Conservation (phyloP, 495 filamentous ascomycete species). For the Penicillium parvum region DNA sequence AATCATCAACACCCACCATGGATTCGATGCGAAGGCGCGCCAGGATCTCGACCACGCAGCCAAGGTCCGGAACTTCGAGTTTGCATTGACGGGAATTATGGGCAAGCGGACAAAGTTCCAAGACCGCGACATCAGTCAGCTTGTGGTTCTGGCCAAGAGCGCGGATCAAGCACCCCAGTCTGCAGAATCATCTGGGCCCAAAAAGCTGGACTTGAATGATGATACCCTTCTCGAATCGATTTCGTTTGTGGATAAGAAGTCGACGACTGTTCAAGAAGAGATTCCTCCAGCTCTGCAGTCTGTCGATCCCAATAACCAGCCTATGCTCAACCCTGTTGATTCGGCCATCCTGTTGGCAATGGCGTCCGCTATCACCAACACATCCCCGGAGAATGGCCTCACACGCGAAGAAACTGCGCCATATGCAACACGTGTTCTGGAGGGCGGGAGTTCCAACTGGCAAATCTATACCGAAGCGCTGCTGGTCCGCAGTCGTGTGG, state of each 20-base stretch:
- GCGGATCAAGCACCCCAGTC: conserved; percentile 22
- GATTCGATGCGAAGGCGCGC: conserved; percentile 70
- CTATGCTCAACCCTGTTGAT: conserved; percentile 76
- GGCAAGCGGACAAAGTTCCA: conserved; percentile 94
- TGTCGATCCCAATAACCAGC: conserved; percentile 74
- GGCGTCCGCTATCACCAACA: conserved; percentile 84
- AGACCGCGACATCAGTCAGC: conserved; percentile 79
- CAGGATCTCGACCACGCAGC: conserved; percentile 65
- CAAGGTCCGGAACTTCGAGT: conserved; percentile 62
- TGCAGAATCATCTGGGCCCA: conserved; percentile 44
- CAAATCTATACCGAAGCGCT: conserved; percentile 95
- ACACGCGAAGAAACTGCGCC: conserved; percentile 90
- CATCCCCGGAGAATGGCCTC: conserved; percentile 73
- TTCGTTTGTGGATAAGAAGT: conserved; percentile 58
- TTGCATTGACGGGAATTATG: conserved; percentile 77
- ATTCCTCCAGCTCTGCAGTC: conserved; percentile 56
- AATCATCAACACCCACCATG: conserved; percentile 78
- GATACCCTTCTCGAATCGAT: conserved; percentile 90
- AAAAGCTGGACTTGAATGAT: conserved; percentile 74
- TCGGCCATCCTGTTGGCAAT: conserved; percentile 77
- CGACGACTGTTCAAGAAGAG: conserved; percentile 43
- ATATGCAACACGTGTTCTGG: conserved; percentile 82
- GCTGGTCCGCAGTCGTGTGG: conserved; percentile 80
- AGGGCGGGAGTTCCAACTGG: conserved; percentile 92
- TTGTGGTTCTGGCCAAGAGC: conserved; percentile 88